These are phyloP conservation scores for Malus sylvestris DNA, from an alignment of 306 rosid species.

Conservation along the genomic window DNA sequence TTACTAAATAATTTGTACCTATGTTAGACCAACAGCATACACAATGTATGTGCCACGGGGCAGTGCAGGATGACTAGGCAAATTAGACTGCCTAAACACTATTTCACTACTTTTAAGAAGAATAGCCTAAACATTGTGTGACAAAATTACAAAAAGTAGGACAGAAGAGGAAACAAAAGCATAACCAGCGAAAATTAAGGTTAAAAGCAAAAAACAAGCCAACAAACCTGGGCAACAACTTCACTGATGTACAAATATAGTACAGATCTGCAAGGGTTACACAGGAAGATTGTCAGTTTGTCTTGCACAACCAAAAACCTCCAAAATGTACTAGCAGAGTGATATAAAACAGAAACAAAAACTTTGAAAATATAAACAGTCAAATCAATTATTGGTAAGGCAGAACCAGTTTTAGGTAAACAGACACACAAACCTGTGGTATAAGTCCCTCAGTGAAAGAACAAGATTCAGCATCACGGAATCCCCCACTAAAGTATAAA, in stretches of 20 bases:
- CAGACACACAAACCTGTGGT: slow-evolving; percentile 49
- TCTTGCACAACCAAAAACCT: background rate
- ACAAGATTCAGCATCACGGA: slow-evolving; percentile 72
- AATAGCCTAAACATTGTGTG: background rate
- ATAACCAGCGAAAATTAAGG: background rate
- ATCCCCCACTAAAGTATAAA: slow-evolving; percentile 69
- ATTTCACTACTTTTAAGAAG: background rate
- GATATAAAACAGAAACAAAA: background rate
- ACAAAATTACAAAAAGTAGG: too few species aligned
- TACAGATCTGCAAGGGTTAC: slow-evolving; percentile 48
- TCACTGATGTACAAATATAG: slow-evolving; percentile 71
- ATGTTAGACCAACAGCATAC: background rate
- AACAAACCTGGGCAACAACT: slow-evolving; percentile 66
- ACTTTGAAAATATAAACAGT: background rate
- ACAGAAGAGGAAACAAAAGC: background rate
- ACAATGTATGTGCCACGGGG: background rate
- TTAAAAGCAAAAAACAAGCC: slow-evolving; percentile 3
- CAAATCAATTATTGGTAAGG: background rate
- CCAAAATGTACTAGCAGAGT: background rate
- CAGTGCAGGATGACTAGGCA: background rate
- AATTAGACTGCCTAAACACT: background rate
- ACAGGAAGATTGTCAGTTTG: slow-evolving; percentile 13
- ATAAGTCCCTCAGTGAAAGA: slow-evolving; percentile 55
- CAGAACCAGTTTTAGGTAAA: background rate
- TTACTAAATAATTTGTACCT: background rate